Conservation (phyloP, 2,329 filamentous ascomycete genomes). For the Alternaria angustiovoidea region DNA sequence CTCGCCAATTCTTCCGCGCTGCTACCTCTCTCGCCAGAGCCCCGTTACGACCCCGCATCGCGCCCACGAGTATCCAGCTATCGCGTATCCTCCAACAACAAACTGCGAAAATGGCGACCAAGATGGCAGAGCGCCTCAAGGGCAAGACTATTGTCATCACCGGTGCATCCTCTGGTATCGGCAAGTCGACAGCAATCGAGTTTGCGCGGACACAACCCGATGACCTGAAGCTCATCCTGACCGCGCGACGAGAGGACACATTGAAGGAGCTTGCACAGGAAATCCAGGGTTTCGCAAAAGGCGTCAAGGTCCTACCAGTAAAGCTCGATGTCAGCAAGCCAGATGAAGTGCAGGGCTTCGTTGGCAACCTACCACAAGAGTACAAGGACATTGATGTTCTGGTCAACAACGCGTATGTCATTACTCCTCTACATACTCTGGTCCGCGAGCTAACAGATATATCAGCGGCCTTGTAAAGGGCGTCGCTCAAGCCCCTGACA, state of each 20-base stretch:
- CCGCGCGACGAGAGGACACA: slow-evolving; percentile 83
- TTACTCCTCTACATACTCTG: not conserved
- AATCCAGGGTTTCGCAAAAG: slow-evolving; percentile 75
- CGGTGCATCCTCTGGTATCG: slow-evolving; percentile 92
- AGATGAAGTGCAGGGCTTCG: slow-evolving; percentile 75
- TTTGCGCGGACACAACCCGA: slow-evolving; percentile 86
- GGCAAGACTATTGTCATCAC: slow-evolving; percentile 95
- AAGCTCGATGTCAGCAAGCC: slow-evolving; percentile 88
- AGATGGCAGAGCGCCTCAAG: slow-evolving; percentile 81
- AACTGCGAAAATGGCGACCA: slow-evolving; percentile 68
- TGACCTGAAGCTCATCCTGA: slow-evolving; percentile 83
- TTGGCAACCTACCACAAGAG: slow-evolving; percentile 76
- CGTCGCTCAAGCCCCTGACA: slow-evolving; percentile 83
- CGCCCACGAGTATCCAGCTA: slow-evolving; percentile 13
- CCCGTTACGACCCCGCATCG: slow-evolving; percentile 20
- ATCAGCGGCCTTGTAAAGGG: slow-evolving; percentile 82
- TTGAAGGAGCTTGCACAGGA: slow-evolving; percentile 78
- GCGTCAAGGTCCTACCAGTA: slow-evolving; percentile 80
- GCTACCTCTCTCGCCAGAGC: slow-evolving; percentile 22
- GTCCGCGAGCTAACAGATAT: not conserved
- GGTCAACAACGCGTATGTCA: slow-evolving; percentile 67
- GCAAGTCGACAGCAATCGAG: slow-evolving; percentile 81
- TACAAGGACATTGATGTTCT: slow-evolving; percentile 87
- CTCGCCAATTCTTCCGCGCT: slow-evolving; percentile 25
- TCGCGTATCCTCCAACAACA: slow-evolving; percentile 22